Percentiles rank a stretch among this genome's conserved stretches.
phyloP scores from a whole-genome alignment of 2,329 filamentous ascomycete species.

The Talaromyces pinophilus region DNA sequence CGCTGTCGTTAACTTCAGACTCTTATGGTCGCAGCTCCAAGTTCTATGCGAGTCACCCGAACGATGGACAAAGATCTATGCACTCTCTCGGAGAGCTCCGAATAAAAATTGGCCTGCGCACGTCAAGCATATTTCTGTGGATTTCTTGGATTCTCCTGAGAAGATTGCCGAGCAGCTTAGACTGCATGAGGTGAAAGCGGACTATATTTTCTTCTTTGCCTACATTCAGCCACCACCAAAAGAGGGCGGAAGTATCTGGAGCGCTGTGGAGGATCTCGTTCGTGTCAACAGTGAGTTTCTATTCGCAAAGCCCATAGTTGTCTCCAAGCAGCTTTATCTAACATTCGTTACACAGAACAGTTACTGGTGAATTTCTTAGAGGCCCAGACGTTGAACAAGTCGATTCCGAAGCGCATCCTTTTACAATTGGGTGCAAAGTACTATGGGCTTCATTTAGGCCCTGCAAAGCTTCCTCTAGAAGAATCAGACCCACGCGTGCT shows the following conservation, averaged over 20 bases:
- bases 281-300: conserved; percentile 9
- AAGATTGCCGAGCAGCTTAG: conserved; percentile 18
- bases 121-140: not conserved
- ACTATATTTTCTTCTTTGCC: conserved; percentile 21
- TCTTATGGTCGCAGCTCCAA: not conserved
- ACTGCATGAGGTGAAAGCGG: conserved; percentile 30
- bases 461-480: conserved; percentile 9
- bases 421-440: conserved; percentile 15
- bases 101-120: not conserved
- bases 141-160: not conserved
- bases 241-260: conserved; percentile 16
- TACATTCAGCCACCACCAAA: conserved; percentile 31
- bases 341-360: not conserved
- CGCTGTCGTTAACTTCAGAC: not conserved
- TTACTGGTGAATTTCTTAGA: not conserved
- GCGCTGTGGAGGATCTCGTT: conserved; percentile 16
- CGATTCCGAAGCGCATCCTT: conserved; percentile 9
- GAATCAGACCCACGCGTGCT: conserved; percentile 17
- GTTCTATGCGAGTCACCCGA: not conserved
- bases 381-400: not conserved
- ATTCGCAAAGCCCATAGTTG: not conserved
- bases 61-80: not conserved
- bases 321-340: not conserved
- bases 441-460: conserved; percentile 17
- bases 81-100: not conserved